Conservation (phyloP, 2,329 filamentous ascomycete species). For the Aspergillus nomiae region DNA sequence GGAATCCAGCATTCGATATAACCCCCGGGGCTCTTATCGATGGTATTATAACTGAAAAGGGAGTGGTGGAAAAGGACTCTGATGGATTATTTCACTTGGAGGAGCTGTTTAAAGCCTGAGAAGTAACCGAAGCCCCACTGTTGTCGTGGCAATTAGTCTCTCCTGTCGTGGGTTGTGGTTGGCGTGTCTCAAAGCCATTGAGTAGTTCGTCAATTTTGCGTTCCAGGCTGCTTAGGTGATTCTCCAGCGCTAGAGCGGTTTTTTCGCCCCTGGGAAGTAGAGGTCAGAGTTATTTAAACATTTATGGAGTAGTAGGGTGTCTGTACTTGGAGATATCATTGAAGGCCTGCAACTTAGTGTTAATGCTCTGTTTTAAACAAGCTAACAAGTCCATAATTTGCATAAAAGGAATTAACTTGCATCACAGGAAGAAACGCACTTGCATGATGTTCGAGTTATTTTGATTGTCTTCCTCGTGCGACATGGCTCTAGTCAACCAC, state of each 20-base stretch:
- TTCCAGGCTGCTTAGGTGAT: conserved; percentile 56
- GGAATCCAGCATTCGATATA: conserved; percentile 97
- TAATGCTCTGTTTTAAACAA: neutral
- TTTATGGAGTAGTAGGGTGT: neutral
- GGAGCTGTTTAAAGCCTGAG: conserved; percentile 26
- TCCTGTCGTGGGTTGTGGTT: neutral
- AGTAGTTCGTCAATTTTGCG: conserved; percentile 47
- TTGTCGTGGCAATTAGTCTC: neutral
- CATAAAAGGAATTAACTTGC: too few species aligned
- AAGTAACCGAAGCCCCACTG: conserved; percentile 1
- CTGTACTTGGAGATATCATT: conserved; percentile 16
- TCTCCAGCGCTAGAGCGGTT: conserved; percentile 58
- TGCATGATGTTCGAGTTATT: neutral
- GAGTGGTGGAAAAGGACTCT: conserved; percentile 75
- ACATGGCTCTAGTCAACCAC: neutral
- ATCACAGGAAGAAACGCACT: neutral
- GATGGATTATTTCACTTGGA: conserved; percentile 69
- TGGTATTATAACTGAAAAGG: conserved; percentile 89
- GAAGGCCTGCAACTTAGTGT: conserved; percentile 8
- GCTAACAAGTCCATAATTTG: neutral
- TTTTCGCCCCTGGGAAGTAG: conserved; percentile 51
- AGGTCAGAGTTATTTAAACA: conserved; percentile 1
- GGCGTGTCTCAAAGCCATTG: conserved; percentile 3
- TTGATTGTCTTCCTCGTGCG: neutral
- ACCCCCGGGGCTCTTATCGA: conserved; percentile 89